Evolutionary conservation across 2,329 filamentous ascomycete genomes (phyloP).

Genomic region (Pyrenochaeta sp.): DNA sequence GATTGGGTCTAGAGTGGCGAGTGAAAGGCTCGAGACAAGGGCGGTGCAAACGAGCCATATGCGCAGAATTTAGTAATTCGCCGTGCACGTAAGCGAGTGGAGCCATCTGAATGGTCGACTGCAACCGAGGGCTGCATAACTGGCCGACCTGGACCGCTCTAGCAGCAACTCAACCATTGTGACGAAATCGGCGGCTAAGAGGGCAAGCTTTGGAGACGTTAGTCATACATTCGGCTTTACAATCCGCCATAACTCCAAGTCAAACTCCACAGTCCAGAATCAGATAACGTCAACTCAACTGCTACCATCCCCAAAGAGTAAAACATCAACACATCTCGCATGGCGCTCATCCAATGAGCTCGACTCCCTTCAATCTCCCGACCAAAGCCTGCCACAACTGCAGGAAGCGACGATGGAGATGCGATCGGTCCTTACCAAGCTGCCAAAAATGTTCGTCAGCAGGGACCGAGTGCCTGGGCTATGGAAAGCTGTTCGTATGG

Average conservation of each 20-base stretch:
- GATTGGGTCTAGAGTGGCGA: constrained; percentile 12
- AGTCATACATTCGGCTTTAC: constrained; percentile 17
- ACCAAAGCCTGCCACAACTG: constrained; percentile 67
- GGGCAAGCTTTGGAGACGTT: constrained; percentile 15
- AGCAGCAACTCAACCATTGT: constrained; percentile 5
- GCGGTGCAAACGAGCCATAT: constrained; percentile 13
- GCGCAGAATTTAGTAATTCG: background rate
- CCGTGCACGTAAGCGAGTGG: constrained; percentile 15
- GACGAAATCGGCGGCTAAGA: constrained; percentile 21
- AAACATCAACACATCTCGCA: constrained; percentile 40
- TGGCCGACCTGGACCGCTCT: constrained; percentile 22
- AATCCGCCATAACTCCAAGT: constrained; percentile 17
- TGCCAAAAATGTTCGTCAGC: constrained; percentile 67
- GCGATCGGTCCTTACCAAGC: constrained; percentile 66
- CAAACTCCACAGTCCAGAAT: constrained; percentile 1
- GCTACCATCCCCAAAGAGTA: constrained; percentile 23
- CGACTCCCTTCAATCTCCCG: constrained; percentile 38
- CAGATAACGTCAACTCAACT: background rate
- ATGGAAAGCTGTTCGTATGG: constrained; percentile 69
- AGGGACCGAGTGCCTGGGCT: constrained; percentile 68
- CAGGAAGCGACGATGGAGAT: constrained; percentile 67
- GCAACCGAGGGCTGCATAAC: constrained; percentile 17
- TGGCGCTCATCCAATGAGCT: constrained; percentile 44
- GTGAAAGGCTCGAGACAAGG: constrained; percentile 5
- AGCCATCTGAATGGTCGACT: constrained; percentile 16